Conservation (phyloP, 2,329 filamentous ascomycete genomes). For the Fusarium zealandicum region DNA sequence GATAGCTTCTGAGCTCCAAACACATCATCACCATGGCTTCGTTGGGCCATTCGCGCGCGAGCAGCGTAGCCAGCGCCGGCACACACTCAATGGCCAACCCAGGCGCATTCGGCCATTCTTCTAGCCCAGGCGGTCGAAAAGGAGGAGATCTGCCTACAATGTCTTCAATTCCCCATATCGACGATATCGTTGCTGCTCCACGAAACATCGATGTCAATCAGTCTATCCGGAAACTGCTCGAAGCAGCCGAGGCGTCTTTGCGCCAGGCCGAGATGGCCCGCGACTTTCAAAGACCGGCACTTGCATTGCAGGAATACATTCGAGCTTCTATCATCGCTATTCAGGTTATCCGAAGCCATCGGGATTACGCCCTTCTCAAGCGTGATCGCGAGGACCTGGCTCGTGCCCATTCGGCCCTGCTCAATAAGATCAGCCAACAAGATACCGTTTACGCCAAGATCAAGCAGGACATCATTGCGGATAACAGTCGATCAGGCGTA, state of each 20-base stretch:
- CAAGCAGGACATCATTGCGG: slow-evolving; percentile 66
- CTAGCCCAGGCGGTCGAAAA: slow-evolving; percentile 41
- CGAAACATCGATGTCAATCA: slow-evolving; percentile 57
- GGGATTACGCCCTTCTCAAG: slow-evolving; percentile 73
- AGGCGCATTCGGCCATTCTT: slow-evolving; percentile 42
- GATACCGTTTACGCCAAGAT: slow-evolving; percentile 62
- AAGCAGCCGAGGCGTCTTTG: slow-evolving; percentile 60
- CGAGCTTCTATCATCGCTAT: slow-evolving; percentile 80
- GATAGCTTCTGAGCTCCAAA: slow-evolving; percentile 10
- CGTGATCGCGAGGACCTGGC: slow-evolving; percentile 58
- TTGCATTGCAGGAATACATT: slow-evolving; percentile 85
- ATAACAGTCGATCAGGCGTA: slow-evolving; percentile 69
- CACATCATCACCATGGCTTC: slow-evolving; percentile 36
- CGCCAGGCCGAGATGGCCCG: slow-evolving; percentile 68
- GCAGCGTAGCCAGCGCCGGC: slow-evolving; percentile 38
- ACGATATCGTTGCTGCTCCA: slow-evolving; percentile 57
- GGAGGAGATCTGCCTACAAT: slow-evolving; percentile 39
- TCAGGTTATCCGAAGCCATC: slow-evolving; percentile 77
- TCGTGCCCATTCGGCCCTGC: slow-evolving; percentile 58
- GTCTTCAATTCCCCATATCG: slow-evolving; percentile 58
- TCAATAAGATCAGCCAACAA: slow-evolving; percentile 58
- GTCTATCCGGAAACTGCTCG: slow-evolving; percentile 62
- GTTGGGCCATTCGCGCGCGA: slow-evolving; percentile 38
- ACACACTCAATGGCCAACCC: slow-evolving; percentile 45
- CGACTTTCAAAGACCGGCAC: slow-evolving; percentile 71